Percentiles rank a stretch among this genome's conserved stretches.
Conservation (phyloP, 768 basidiomycete genomes). For the Dacryopinax primogenitus region DNA sequence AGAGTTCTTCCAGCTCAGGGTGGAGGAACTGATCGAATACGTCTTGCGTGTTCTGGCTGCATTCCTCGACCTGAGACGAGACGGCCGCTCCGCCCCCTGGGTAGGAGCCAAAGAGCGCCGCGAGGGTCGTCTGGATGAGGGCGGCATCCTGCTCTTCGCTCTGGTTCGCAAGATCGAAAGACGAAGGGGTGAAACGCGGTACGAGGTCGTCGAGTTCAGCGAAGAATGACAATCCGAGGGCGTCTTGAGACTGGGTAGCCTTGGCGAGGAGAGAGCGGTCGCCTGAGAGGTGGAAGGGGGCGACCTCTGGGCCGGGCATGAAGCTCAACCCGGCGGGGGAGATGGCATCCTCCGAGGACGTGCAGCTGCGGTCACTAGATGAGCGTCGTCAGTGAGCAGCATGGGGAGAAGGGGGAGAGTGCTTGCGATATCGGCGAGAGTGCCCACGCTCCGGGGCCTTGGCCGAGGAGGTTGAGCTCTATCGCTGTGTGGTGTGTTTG, state of each 20-base stretch:
- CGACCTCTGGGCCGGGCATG: neutral
- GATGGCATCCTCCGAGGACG: neutral
- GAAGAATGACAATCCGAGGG: neutral
- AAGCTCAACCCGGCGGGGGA: neutral
- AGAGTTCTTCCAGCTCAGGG: neutral
- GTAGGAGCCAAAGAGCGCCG: neutral
- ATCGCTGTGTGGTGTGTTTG: neutral
- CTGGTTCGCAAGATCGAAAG: too few species aligned
- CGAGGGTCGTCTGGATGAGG: neutral
- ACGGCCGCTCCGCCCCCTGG: neutral
- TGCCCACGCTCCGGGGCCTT: neutral
- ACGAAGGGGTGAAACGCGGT: neutral
- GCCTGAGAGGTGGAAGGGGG: neutral
- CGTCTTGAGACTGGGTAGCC: neutral
- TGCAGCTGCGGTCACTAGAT: neutral
- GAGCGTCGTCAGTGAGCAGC: neutral
- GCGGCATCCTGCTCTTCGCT: neutral
- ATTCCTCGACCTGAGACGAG: neutral
- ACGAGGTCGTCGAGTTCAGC: neutral
- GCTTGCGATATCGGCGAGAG: slow-evolving; percentile 8
- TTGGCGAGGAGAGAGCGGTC: neutral
- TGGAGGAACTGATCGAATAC: neutral
- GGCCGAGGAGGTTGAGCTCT: neutral
- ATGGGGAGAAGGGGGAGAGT: neutral
- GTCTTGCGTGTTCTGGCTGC: neutral